These are phyloP conservation scores for Antitrichia curtipendula DNA, from an alignment of 225 moss, liverwort and hornwort genomes.

Conservation along the genomic window DNA sequence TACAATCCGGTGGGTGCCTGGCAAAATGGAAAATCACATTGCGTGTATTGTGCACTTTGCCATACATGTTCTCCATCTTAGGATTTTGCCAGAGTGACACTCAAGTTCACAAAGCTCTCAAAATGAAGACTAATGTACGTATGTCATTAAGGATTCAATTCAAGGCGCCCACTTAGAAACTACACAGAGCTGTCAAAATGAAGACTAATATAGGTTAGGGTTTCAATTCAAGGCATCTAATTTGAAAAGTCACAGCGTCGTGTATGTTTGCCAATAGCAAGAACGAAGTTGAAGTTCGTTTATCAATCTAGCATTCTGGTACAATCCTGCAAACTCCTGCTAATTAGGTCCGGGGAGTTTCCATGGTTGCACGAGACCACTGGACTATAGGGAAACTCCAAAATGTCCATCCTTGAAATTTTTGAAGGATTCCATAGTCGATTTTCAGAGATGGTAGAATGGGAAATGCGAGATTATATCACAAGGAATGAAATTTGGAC, in stretches of 20 bases:
- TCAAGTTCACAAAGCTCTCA: not conserved
- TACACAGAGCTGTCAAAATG: not conserved
- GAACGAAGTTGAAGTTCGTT: not conserved
- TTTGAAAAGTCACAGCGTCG: not conserved
- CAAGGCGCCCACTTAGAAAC: not conserved
- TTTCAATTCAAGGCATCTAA: not conserved
- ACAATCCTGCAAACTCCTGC: not conserved
- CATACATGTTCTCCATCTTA: not conserved
- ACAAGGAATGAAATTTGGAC: not conserved
- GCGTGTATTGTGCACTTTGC: not conserved
- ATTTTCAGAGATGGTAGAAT: not conserved
- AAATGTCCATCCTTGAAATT: not conserved
- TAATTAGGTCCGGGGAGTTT: not conserved
- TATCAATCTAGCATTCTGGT: not conserved
- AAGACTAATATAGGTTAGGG: not conserved
- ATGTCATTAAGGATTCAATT: not conserved
- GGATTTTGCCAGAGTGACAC: not conserved
- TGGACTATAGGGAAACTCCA: not conserved
- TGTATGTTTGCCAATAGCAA: not conserved
- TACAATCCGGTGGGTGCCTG: not conserved
- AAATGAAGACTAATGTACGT: not conserved
- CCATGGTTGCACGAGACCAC: not conserved
- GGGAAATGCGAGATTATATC: not conserved
- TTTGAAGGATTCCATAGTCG: not conserved
- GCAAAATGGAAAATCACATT: not conserved